Evolutionary conservation across 805 yeast species (phyloP), one percentile per base, ranked within the genome.

Genomic region (Clavispora santaluciae): DNA sequence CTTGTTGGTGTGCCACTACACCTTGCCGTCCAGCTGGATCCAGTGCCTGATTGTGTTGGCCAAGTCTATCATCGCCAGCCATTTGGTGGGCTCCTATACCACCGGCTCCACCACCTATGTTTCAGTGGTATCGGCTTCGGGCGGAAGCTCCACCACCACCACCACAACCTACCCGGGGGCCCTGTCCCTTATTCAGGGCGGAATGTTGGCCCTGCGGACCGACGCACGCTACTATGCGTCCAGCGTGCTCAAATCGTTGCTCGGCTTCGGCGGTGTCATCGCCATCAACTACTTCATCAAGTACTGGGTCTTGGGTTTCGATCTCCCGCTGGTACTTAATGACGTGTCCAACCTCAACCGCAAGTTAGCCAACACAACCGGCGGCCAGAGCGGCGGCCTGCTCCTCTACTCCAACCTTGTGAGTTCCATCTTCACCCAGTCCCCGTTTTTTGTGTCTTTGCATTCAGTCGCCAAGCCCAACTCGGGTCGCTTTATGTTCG

Each of bases 21-120:
- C 57, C 6, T 35, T 50, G 22, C 54, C 49, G 23, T 42, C 48
- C 28, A 42, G 47, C 12, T 56, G 56, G 52, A 44, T 49, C 25
- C 48, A 49, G 22, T 60, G 59, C 48, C 43, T 62, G 36, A 50
- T 53, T 5, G 48, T 60, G 6, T 48, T 62, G 39, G 61, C 66
- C 20, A 58, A 60, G 35, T 54, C 62, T 15, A 58, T 62, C n/a
- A 44, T 62, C 11, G 58, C 68, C 3, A 53, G 59, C 24, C 57
- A 59, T 23, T 46, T 62, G 25, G 56, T 61, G 20, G 68, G 66
- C 17, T 48, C 60, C 11, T 42, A 55, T 16, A 42, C 58, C 12
- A 50, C 57, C 10, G 56, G 56, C 33, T 53, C 56, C 38, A 55
- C 57, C 25, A 53, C 60, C 15, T 51, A 51, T 36, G 51, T 54